These are phyloP conservation scores for Exserohilum turcica DNA, from an alignment of 2,329 filamentous ascomycete genomes.

Conservation along the genomic window DNA sequence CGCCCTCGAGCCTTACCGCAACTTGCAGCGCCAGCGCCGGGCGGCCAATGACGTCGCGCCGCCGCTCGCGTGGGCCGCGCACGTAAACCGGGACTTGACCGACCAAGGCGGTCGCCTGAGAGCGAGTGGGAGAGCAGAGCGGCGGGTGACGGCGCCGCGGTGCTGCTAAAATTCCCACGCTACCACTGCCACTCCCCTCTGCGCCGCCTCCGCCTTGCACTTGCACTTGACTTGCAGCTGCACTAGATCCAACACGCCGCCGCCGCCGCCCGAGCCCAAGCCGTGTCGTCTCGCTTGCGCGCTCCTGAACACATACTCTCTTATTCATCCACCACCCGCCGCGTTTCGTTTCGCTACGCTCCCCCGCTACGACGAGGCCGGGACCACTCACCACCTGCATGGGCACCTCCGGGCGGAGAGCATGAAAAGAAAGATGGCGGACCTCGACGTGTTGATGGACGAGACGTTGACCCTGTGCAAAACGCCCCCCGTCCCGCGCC, in stretches of 20 bases:
- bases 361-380: slow-evolving; percentile 11
- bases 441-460: slow-evolving; percentile 18
- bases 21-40: slow-evolving; percentile 1
- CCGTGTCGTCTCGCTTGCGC: slow-evolving; percentile 18
- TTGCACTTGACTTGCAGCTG: slow-evolving; percentile 15
- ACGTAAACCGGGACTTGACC: slow-evolving; percentile 25
- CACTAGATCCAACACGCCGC: no score
- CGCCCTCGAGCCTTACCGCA: slow-evolving; percentile 18
- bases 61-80: slow-evolving; percentile 20
- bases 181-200: no score
- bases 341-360: background rate
- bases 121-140: no score
- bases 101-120: slow-evolving; percentile 15
- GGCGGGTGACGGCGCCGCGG: slow-evolving; percentile 27
- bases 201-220: slow-evolving; percentile 20
- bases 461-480: slow-evolving; percentile 17
- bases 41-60: slow-evolving; percentile 26
- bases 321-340: background rate
- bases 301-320: slow-evolving; percentile 3
- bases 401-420: slow-evolving; percentile 2
- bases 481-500: slow-evolving; percentile 24
- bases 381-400: background rate
- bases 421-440: slow-evolving; percentile 19
- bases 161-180: slow-evolving; percentile 26
- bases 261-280: no score